A percentile compares a stretch with the other conserved stretches of the same genome.
phyloP scores from a whole-genome alignment of 176 grass and related monocot species.

The Coix lacrymajobi region DNA sequence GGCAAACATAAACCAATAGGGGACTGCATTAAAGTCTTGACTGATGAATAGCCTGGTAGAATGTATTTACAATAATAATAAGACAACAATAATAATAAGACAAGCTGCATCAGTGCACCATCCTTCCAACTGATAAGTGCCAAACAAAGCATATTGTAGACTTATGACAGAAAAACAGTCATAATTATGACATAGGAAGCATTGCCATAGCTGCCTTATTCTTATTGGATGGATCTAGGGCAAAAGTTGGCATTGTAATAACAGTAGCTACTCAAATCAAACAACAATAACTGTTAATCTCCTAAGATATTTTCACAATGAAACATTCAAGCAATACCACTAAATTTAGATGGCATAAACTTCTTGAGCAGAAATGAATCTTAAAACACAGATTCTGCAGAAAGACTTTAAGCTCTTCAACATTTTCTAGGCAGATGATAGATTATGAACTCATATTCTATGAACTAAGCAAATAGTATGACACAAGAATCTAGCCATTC shows the following conservation, averaged over 20 bases:
- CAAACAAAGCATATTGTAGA: neutral
- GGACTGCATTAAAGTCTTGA: neutral
- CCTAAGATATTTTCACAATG: neutral
- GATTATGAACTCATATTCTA: neutral
- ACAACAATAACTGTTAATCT: neutral
- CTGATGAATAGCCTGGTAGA: neutral
- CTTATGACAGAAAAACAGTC: neutral
- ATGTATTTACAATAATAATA: no score
- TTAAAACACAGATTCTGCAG: neutral
- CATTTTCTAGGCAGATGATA: neutral
- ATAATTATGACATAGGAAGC: neutral
- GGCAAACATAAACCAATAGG: neutral
- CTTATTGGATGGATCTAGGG: neutral
- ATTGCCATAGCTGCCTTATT: neutral
- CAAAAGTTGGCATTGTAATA: neutral
- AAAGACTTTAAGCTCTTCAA: neutral
- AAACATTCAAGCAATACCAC: neutral
- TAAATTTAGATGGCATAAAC: neutral
- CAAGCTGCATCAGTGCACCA: neutral
- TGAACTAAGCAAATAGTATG: neutral
- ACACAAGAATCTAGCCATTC: neutral
- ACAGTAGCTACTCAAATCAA: neutral
- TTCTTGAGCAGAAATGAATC: neutral
- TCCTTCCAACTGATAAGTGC: neutral
- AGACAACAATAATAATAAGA: neutral